Percentiles rank a stretch among this genome's conserved stretches.
phyloP scores from a whole-genome alignment of 768 basidiomycete species.

The Boletus rufocinnamomeus region DNA sequence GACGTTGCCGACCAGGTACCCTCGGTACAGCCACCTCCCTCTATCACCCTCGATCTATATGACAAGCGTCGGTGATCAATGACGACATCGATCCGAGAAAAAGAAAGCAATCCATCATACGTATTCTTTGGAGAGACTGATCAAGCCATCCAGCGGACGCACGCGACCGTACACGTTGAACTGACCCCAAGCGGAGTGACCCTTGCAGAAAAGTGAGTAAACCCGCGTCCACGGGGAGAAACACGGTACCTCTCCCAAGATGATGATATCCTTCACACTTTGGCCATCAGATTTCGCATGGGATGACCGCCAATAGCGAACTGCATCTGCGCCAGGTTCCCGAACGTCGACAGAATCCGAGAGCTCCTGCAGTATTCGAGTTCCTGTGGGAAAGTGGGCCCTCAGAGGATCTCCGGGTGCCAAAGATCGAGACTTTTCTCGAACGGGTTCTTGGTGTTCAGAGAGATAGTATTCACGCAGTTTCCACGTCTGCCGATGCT shows the following conservation, averaged over 20 bases:
- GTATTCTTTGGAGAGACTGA: conserved; percentile 85
- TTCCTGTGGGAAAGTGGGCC: conserved; percentile 59
- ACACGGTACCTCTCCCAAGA: conserved; percentile 66
- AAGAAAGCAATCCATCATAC: conserved; percentile 40
- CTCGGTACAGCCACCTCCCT: conserved; percentile 85
- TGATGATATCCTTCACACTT: conserved; percentile 55
- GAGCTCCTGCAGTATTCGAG: conserved; percentile 47
- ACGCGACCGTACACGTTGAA: conserved; percentile 80
- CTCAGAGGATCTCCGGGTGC: conserved; percentile 61
- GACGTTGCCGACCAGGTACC: conserved; percentile 71
- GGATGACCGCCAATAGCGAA: conserved; percentile 34
- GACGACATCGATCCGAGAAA: not conserved
- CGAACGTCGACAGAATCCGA: conserved; percentile 48
- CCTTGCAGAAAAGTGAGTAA: conserved; percentile 44
- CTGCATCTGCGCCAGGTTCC: conserved; percentile 41
- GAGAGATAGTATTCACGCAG: conserved; percentile 73
- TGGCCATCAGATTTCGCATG: conserved; percentile 32
- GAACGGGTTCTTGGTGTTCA: conserved; percentile 28
- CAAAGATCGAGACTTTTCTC: conserved; percentile 37
- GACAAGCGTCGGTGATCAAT: not conserved
- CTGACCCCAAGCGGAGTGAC: conserved; percentile 91
- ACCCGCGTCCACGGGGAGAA: not conserved
- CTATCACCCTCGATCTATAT: conserved; percentile 65
- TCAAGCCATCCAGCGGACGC: conserved; percentile 78
- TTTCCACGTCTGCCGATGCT: conserved; percentile 91